Percentiles rank a stretch among this genome's conserved stretches.
Evolutionary conservation across 345 rosid genomes (phyloP).

Genomic region (Lenwebbia sp.): DNA sequence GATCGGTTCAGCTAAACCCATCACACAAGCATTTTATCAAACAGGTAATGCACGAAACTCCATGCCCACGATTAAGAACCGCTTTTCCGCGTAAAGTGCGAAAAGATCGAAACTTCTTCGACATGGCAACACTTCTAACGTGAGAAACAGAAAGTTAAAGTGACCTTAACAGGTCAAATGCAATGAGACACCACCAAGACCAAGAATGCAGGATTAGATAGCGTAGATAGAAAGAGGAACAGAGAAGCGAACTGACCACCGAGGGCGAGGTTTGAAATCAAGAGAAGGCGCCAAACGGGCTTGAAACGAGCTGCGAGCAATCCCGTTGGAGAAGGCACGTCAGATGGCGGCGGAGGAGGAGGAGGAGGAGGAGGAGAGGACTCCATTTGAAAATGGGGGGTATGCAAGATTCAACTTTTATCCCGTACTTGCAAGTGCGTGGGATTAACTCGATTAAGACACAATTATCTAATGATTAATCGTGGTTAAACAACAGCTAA

Average conservation of each 20-base stretch:
- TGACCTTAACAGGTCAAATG: background rate
- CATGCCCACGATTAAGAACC: background rate
- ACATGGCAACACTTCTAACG: background rate
- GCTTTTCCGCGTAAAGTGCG: background rate
- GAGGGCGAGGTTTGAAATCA: slow-evolving; percentile 64
- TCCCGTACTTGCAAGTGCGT: background rate
- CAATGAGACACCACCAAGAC: background rate
- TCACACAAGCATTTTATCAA: background rate
- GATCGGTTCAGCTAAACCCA: background rate
- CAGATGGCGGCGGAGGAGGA: background rate
- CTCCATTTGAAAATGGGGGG: background rate
- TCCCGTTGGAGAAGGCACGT: slow-evolving; percentile 11
- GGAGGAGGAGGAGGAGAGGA: background rate
- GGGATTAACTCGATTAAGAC: background rate
- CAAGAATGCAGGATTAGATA: background rate
- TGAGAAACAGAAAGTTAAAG: background rate
- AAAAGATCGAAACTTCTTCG: background rate
- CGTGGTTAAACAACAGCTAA: background rate
- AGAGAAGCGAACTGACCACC: slow-evolving; percentile 32
- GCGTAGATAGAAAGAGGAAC: background rate
- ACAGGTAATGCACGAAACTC: background rate
- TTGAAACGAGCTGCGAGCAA: slow-evolving; percentile 19
- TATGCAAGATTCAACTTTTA: background rate
- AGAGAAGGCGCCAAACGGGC: slow-evolving; percentile 48
- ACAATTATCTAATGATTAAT: background rate